A percentile compares a stretch with the other conserved stretches of the same genome.
Conservation (phyloP, 1,284 basidiomycete genomes). For the Boletus semigastroideus region DNA sequence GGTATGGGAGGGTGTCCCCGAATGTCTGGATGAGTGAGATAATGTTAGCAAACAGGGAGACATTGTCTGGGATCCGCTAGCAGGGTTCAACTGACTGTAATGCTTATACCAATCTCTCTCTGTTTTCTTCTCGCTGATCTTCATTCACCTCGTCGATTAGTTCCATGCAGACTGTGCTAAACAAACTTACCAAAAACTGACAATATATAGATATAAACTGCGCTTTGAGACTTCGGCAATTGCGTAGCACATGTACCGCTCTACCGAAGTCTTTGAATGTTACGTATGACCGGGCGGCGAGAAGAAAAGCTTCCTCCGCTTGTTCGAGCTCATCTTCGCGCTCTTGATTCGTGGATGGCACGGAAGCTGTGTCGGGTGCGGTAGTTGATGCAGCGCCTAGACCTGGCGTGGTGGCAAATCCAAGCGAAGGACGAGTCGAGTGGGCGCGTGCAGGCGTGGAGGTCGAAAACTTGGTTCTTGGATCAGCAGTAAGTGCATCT, state of each 20-base stretch:
- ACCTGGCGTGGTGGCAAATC: slow-evolving; percentile 40
- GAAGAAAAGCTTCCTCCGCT: slow-evolving; percentile 66
- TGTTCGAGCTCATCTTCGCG: slow-evolving; percentile 51
- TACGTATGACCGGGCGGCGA: slow-evolving; percentile 75
- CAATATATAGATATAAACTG: slow-evolving; percentile 81
- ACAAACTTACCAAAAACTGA: slow-evolving; percentile 74
- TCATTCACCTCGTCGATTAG: slow-evolving; percentile 4
- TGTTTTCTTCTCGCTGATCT: slow-evolving; percentile 69
- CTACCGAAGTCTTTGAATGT: slow-evolving; percentile 81
- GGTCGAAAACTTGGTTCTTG: slow-evolving; percentile 40
- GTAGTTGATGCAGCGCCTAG: slow-evolving; percentile 24
- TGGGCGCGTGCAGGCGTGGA: slow-evolving; percentile 53
- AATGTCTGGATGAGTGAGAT: slow-evolving; percentile 49
- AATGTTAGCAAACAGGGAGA: background rate
- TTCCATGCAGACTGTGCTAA: background rate
- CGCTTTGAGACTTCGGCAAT: slow-evolving; percentile 69
- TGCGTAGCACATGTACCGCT: slow-evolving; percentile 63
- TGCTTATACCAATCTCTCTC: slow-evolving; percentile 72
- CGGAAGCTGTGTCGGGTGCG: slow-evolving; percentile 26
- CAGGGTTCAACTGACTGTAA: slow-evolving; percentile 52
- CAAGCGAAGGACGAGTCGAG: slow-evolving; percentile 39
- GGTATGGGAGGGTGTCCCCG: slow-evolving; percentile 73
- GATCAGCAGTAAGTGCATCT: slow-evolving; percentile 24
- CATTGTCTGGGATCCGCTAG: background rate
- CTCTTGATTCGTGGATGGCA: slow-evolving; percentile 27